Conservation (phyloP, 768 basidiomycete genomes). For the Leccinum obscurum region DNA sequence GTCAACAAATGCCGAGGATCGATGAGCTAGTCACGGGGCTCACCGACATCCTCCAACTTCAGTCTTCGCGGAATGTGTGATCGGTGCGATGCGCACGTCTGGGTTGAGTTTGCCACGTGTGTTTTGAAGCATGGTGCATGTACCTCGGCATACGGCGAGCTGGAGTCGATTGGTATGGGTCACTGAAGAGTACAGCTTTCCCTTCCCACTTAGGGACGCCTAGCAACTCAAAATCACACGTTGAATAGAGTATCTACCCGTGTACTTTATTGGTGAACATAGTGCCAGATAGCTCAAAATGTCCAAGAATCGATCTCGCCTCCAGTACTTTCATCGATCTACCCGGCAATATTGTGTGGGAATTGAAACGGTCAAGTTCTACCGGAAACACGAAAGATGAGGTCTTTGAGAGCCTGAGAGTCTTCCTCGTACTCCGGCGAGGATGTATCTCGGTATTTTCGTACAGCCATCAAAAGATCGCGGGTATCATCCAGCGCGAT, state of each 20-base stretch:
- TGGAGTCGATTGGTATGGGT: neutral
- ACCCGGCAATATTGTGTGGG: neutral
- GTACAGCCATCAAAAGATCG: constrained; percentile 17
- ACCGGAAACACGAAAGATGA: constrained; percentile 19
- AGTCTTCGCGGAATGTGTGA: neutral
- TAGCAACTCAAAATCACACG: neutral
- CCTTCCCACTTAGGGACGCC: neutral
- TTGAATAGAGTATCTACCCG: neutral
- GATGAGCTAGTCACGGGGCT: constrained; percentile 1
- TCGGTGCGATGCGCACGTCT: neutral
- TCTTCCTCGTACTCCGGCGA: constrained; percentile 23
- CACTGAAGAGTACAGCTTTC: neutral
- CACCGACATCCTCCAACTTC: constrained; percentile 18
- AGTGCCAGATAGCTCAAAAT: neutral
- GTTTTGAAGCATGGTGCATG: constrained; percentile 1
- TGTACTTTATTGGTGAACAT: neutral
- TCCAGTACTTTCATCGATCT: neutral
- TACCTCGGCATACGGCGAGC: constrained; percentile 2
- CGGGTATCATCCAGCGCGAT: neutral
- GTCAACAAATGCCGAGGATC: neutral
- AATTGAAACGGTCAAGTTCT: constrained; percentile 1
- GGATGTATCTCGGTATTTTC: constrained; percentile 13
- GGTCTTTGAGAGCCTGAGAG: constrained; percentile 16
- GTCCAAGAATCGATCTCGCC: neutral
- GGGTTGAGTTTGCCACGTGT: neutral